These are phyloP conservation scores for Fragaria nilgerrensis DNA, from an alignment of 306 rosid genomes.

Conservation along the genomic window DNA sequence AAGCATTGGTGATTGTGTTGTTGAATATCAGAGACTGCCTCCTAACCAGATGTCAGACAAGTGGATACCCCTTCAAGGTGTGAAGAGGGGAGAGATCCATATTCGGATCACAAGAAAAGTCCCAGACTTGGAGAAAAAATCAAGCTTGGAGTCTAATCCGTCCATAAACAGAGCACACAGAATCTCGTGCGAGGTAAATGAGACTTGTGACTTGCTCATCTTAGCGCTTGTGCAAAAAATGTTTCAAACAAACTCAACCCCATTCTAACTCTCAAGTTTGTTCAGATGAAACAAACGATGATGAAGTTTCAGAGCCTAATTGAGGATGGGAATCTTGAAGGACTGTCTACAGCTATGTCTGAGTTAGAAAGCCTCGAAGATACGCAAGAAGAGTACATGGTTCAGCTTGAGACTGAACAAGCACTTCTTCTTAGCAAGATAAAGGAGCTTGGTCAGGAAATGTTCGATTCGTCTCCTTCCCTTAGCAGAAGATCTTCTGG, in stretches of 20 bases:
- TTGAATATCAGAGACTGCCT: slow-evolving; percentile 82
- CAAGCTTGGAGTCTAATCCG: slow-evolving; percentile 61
- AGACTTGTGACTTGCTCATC: slow-evolving; percentile 23
- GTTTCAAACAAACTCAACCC: neutral
- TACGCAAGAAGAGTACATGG: slow-evolving; percentile 67
- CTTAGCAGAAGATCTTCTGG: slow-evolving; percentile 40
- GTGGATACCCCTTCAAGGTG: slow-evolving; percentile 99
- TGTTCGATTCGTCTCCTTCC: slow-evolving; percentile 57
- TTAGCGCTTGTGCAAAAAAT: neutral
- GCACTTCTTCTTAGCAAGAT: slow-evolving; percentile 77
- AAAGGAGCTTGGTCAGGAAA: slow-evolving; percentile 79
- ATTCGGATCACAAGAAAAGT: slow-evolving; percentile 81
- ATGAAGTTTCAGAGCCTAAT: slow-evolving; percentile 52
- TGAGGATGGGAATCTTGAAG: slow-evolving; percentile 71
- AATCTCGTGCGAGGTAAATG: slow-evolving; percentile 63
- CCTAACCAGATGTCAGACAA: slow-evolving; percentile 76
- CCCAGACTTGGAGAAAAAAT: slow-evolving; percentile 58
- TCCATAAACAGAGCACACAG: slow-evolving; percentile 67
- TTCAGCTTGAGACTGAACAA: slow-evolving; percentile 80
- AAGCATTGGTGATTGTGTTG: slow-evolving; percentile 80
- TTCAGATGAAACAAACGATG: slow-evolving; percentile 74
- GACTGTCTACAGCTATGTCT: slow-evolving; percentile 47
- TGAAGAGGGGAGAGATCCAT: slow-evolving; percentile 85
- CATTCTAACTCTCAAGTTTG: slow-evolving; percentile 14
- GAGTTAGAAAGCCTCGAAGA: slow-evolving; percentile 78